Percentiles rank a stretch among this genome's conserved stretches.
Conservation (phyloP, 2,329 filamentous ascomycete species). For the Penicillium sp. region DNA sequence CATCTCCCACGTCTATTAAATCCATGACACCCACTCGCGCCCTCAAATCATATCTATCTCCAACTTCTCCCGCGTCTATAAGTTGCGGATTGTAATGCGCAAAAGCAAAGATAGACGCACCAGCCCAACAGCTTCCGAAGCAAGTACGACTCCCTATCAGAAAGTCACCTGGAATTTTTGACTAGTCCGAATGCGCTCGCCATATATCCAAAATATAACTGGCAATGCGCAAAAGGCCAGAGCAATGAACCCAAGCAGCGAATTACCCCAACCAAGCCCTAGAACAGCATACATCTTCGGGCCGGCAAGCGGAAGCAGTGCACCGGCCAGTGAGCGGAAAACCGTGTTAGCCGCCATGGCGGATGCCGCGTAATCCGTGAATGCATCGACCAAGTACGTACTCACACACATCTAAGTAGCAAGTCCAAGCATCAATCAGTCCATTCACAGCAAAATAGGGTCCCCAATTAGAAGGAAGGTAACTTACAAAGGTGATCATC, state of each 20-base stretch:
- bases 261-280: constrained; percentile 52
- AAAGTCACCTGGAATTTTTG: constrained; percentile 28
- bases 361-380: constrained; percentile 47
- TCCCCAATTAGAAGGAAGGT: neutral
- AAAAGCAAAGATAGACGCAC: neutral
- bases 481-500: constrained; percentile 51
- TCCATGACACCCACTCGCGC: neutral
- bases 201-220: constrained; percentile 35
- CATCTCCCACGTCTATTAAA: neutral
- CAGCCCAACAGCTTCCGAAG: neutral
- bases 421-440: neutral
- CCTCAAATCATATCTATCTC: neutral
- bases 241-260: constrained; percentile 55
- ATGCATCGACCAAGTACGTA: constrained; percentile 62
- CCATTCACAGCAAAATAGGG: neutral
- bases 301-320: constrained; percentile 61
- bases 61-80: neutral
- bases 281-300: constrained; percentile 48
- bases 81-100: neutral
- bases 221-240: constrained; percentile 48
- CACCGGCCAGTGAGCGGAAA: constrained; percentile 55
- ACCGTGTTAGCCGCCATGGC: constrained; percentile 56
- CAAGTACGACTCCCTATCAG: neutral
- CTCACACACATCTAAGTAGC: constrained; percentile 18
- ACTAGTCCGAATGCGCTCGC: constrained; percentile 34